phyloP scores from a whole-genome alignment of 805 yeast species.

The Yarrowia yakushimensis region DNA sequence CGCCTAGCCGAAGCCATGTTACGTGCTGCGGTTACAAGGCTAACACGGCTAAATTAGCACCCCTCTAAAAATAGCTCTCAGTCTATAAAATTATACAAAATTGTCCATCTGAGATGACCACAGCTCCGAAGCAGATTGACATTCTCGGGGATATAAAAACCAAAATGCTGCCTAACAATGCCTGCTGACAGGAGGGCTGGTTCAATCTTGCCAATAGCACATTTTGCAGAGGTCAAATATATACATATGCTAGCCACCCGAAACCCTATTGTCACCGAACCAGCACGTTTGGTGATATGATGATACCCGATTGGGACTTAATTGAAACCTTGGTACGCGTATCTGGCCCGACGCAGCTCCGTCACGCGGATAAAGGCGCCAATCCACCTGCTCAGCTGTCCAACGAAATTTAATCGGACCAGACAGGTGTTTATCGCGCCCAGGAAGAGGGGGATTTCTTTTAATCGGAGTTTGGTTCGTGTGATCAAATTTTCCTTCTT shows the following conservation, averaged over 20 bases:
- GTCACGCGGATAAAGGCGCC: not conserved
- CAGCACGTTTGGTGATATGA: not conserved
- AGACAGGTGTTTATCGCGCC: not conserved
- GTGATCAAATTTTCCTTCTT: not conserved
- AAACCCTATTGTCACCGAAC: not conserved
- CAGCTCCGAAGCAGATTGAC: not conserved
- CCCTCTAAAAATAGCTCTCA: not conserved
- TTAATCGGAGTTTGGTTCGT: not conserved
- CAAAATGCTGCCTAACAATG: not conserved
- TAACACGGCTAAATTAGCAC: not conserved
- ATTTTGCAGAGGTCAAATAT: not conserved
- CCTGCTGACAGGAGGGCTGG: conserved; percentile 21
- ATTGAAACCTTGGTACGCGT: conserved; percentile 3
- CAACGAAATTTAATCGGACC: not conserved
- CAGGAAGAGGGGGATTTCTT: not conserved
- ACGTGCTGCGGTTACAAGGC: not conserved
- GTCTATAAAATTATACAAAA: no score
- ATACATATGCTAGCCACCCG: conserved; percentile 18
- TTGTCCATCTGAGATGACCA: not conserved
- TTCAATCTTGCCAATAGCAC: not conserved
- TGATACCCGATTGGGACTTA: conserved; percentile 12
- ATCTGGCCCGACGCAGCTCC: not conserved
- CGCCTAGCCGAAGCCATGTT: no score
- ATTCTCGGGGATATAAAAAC: not conserved
- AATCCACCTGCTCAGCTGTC: not conserved